These are phyloP conservation scores for Triticum timopheevii DNA, from an alignment of 176 grass and related monocot species.

Conservation along the genomic window DNA sequence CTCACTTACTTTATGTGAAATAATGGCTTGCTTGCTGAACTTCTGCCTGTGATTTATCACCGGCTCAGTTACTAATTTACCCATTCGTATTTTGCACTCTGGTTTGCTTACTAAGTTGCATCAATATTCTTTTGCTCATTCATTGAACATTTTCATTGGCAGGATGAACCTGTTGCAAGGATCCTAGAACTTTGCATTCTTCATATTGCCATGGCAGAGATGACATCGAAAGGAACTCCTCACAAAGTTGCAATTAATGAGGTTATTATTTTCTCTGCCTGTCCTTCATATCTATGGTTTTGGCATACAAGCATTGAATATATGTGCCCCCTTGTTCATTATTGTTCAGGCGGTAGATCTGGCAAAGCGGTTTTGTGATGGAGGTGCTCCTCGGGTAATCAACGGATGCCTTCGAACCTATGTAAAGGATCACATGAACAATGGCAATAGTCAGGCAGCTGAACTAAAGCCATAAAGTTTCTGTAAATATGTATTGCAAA, in stretches of 20 bases:
- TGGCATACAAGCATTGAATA: neutral
- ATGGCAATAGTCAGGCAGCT: slow-evolving; percentile 13
- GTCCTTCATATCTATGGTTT: neutral
- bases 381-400: slow-evolving; percentile 78
- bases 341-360: slow-evolving; percentile 81
- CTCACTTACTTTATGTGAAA: too few relatives aligned
- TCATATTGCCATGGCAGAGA: slow-evolving; percentile 98
- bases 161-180: slow-evolving; percentile 85
- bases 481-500: slow-evolving; percentile 16
- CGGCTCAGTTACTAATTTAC: neutral
- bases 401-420: slow-evolving; percentile 94
- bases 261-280: slow-evolving; percentile 32
- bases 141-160: neutral
- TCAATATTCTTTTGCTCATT: neutral
- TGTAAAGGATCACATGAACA: slow-evolving; percentile 52
- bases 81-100: neutral
- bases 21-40: neutral
- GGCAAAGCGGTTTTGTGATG: slow-evolving; percentile 91
- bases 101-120: neutral
- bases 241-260: slow-evolving; percentile 96
- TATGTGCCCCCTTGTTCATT: neutral
- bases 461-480: slow-evolving; percentile 36
- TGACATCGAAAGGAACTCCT: slow-evolving; percentile 74
- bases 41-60: neutral
- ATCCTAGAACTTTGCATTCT: slow-evolving; percentile 96